Conservation (phyloP, 768 basidiomycete species). For the Psilocybe cyanescens region DNA sequence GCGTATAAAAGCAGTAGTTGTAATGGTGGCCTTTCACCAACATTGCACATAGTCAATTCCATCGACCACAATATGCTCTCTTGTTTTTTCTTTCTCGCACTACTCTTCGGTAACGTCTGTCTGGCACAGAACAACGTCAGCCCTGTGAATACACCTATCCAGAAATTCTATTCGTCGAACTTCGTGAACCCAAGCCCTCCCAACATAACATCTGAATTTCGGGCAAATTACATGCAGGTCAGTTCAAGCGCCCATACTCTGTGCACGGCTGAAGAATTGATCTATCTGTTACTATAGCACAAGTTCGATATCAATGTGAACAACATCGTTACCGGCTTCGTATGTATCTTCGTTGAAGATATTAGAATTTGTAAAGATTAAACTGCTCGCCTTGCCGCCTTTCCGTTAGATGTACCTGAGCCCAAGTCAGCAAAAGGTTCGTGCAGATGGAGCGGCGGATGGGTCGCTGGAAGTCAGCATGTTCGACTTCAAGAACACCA, state of each 20-base stretch:
- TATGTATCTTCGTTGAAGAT: constrained; percentile 2
- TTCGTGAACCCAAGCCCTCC: constrained; percentile 21
- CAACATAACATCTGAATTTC: constrained; percentile 21
- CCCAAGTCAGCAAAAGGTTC: constrained; percentile 27
- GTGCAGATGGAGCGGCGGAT: constrained; percentile 28
- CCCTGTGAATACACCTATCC: background rate
- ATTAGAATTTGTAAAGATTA: background rate
- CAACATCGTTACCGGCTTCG: constrained; percentile 22
- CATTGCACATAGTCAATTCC: background rate
- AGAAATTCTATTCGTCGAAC: constrained; percentile 19
- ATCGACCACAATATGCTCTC: background rate
- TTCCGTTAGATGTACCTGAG: constrained; percentile 28
- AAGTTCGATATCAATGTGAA: constrained; percentile 24
- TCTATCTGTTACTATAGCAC: constrained; percentile 11
- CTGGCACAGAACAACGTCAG: constrained; percentile 6
- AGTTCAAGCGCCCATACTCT: background rate
- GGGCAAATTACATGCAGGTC: constrained; percentile 25
- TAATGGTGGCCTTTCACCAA: too few species aligned
- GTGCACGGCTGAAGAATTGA: background rate
- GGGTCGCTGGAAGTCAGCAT: constrained; percentile 26
- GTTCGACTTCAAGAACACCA: constrained; percentile 31
- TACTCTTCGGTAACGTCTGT: background rate
- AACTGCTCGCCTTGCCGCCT: background rate
- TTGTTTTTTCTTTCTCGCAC: background rate
- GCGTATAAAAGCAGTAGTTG: background rate